Evolutionary conservation across 441 rosid genomes (phyloP).

Genomic region (Mallotus repandus): DNA sequence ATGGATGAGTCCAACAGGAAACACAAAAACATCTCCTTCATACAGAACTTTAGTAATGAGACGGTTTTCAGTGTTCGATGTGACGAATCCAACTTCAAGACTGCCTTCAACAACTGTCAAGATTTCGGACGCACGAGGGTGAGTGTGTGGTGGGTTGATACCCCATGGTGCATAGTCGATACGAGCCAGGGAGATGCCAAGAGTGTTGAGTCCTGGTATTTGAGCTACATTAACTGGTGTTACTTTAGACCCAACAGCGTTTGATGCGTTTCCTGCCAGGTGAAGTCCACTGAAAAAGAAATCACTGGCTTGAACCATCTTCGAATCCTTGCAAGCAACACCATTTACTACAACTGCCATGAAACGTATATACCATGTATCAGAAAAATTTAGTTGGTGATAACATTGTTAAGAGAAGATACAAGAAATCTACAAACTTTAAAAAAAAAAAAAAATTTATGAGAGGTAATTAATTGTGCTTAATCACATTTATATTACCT

Average conservation of each 20-base stretch:
- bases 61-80: constrained; percentile 30
- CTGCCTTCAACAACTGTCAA: constrained; percentile 29
- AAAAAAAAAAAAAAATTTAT: too few species aligned
- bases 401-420: too few species aligned
- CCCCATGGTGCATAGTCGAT: constrained; percentile 34
- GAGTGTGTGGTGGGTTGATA: constrained; percentile 35
- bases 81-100: constrained; percentile 32
- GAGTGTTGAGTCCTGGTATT: constrained; percentile 34
- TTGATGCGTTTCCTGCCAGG: constrained; percentile 22
- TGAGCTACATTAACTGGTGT: constrained; percentile 22
- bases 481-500: constrained; percentile 11
- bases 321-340: constrained; percentile 34
- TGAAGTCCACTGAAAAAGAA: constrained; percentile 34
- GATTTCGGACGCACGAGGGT: constrained; percentile 35
- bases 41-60: constrained; percentile 26
- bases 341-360: constrained; percentile 32
- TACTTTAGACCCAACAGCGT: constrained; percentile 24
- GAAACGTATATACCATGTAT: not conserved
- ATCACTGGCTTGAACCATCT: constrained; percentile 25
- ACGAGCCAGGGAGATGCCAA: constrained; percentile 31
- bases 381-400: too few species aligned
- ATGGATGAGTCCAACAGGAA: constrained; percentile 36
- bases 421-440: too few species aligned
- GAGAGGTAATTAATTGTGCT: not conserved
- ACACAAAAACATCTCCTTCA: constrained; percentile 34